Evolutionary conservation across 345 rosid genomes (phyloP).

Genomic region (Melaleuca alternifolia): DNA sequence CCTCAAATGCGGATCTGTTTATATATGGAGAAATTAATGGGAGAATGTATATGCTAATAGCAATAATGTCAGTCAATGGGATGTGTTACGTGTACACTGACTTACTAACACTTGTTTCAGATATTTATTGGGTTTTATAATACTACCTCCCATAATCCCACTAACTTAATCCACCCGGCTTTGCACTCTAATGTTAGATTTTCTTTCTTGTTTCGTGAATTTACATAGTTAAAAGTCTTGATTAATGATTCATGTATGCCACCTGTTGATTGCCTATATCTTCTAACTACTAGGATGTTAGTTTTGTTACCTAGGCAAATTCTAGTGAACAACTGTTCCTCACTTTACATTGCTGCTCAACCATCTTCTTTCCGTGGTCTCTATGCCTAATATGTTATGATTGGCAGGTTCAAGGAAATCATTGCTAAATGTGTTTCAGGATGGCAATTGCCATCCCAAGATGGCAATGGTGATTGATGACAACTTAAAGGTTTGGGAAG

Average conservation of each 20-base stretch:
- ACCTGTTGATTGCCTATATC: not conserved
- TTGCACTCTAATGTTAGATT: not conserved
- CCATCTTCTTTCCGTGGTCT: not conserved
- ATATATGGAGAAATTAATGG: not conserved
- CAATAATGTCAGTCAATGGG: not conserved
- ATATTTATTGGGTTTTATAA: not conserved
- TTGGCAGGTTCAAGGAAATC: slow-evolving; percentile 72
- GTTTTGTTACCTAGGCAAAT: not conserved
- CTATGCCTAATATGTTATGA: not conserved
- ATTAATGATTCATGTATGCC: not conserved
- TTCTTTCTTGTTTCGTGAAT: not conserved
- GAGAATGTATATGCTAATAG: not conserved
- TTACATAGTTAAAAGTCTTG: not conserved
- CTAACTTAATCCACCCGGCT: not conserved
- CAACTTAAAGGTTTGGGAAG: slow-evolving; percentile 93
- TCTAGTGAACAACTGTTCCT: not conserved
- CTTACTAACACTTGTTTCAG: not conserved
- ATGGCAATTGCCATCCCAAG: slow-evolving; percentile 86
- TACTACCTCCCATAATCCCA: not conserved
- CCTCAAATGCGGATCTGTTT: not conserved
- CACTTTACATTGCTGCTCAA: not conserved
- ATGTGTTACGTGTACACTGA: not conserved
- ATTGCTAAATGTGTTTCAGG: slow-evolving; percentile 73
- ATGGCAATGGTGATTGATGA: slow-evolving; percentile 99
- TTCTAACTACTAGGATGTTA: not conserved